Conservation (phyloP, 768 basidiomycete species). For the Hypholoma sublateritium region DNA sequence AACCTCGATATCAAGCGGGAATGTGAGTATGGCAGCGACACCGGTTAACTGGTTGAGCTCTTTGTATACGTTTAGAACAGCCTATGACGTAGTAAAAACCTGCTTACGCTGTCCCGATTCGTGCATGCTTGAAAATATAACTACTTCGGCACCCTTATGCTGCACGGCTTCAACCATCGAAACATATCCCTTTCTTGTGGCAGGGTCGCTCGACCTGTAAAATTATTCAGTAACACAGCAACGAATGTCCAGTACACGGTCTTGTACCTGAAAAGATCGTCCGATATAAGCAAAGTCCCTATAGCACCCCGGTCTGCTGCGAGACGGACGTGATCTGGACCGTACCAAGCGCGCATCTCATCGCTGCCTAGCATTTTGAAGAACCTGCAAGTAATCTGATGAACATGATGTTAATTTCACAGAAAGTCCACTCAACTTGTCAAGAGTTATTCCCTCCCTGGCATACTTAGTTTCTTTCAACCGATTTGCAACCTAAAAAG, state of each 20-base stretch:
- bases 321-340: slow-evolving; percentile 88
- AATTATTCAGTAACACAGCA: neutral
- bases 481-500: slow-evolving; percentile 62
- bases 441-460: slow-evolving; percentile 85
- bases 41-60: slow-evolving; percentile 97
- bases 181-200: slow-evolving; percentile 80
- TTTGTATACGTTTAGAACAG: slow-evolving; percentile 28
- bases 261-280: slow-evolving; percentile 84
- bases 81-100: neutral
- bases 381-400: slow-evolving; percentile 55
- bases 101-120: slow-evolving; percentile 94
- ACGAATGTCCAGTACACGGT: neutral
- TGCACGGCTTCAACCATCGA: slow-evolving; percentile 85
- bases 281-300: slow-evolving; percentile 92
- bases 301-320: slow-evolving; percentile 94
- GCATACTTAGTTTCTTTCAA: slow-evolving; percentile 97
- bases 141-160: slow-evolving; percentile 86
- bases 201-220: slow-evolving; percentile 75
- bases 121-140: slow-evolving; percentile 99
- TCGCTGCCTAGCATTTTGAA: slow-evolving; percentile 96
- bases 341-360: slow-evolving; percentile 98
- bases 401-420: neutral
- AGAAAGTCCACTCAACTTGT: slow-evolving; percentile 53
- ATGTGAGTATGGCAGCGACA: slow-evolving; percentile 93
- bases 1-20: slow-evolving; percentile 92